Evolutionary conservation across 805 yeast species (phyloP).

Genomic region (Starmerella kuoi): DNA sequence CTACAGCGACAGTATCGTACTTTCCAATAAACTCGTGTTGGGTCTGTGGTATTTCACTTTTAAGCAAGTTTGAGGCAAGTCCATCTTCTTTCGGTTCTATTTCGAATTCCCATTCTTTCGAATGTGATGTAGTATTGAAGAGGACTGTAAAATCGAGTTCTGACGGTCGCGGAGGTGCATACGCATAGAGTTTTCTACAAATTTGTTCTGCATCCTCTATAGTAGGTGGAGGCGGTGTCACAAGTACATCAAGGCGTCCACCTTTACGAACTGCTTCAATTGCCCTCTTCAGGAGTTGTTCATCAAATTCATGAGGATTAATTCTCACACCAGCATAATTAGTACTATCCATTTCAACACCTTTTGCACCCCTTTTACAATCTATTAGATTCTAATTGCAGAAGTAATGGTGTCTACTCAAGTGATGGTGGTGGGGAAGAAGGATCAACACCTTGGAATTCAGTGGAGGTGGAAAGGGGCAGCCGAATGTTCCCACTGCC

Average conservation of each 20-base stretch:
- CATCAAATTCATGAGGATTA: conserved; percentile 2
- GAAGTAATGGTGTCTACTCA: too few species aligned
- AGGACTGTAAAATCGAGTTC: conserved; percentile 11
- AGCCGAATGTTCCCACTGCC: too few species aligned
- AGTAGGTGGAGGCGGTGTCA: conserved; percentile 8
- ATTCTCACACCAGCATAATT: conserved; percentile 2
- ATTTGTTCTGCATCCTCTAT: conserved; percentile 7
- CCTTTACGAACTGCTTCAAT: background rate
- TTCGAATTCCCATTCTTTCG: conserved; percentile 4
- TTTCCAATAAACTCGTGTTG: background rate
- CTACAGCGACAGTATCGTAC: conserved; percentile 40
- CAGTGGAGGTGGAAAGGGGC: too few species aligned
- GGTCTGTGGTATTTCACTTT: too few species aligned
- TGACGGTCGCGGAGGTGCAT: conserved; percentile 9
- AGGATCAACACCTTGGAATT: too few species aligned
- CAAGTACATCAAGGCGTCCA: conserved; percentile 17
- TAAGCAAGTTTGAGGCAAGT: background rate
- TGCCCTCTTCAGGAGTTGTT: conserved; percentile 2
- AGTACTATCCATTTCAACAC: too few species aligned
- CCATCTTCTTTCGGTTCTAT: background rate
- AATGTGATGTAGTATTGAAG: background rate
- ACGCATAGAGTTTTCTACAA: conserved; percentile 8
- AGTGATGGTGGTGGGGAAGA: too few species aligned
- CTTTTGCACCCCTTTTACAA: too few species aligned
- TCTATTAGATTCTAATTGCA: too few species aligned